Base-by-base conservation (phyloP, 768 basidiomycete genomes). In the Leccinum incarnatum region DNA sequence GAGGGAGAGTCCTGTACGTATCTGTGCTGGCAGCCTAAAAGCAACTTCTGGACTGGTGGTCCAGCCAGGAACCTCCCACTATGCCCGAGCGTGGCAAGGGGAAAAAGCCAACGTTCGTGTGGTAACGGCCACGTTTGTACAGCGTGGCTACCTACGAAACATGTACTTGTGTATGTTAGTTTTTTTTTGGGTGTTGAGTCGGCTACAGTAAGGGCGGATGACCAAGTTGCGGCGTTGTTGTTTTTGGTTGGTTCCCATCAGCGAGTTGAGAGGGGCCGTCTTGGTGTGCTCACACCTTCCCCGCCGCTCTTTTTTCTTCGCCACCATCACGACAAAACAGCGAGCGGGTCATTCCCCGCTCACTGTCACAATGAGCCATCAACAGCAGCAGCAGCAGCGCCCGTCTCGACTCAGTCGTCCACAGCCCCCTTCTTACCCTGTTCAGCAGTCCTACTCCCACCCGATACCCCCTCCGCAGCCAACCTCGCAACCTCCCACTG, bases 351-450 rank as follows among this genome's bases (percentile, higher is more conserved):
- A 5, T 40, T 15, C 36, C 15, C 15, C 15, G 27, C 15, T 25
- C 45, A 8, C 19, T 34, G 29, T 23, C 48, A 4, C 61, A 25
- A 72, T 71, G 70, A 72, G 60, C 55, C 78, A 83, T 45, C 85
- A 80, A 32, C 77, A 74, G 1, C 67, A 77, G 19, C 74, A 79
- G 52, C 72, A 79, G 52, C 72, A 76, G 2, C 78, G 75, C 54
- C 74, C 75, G 5, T 4, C 53, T 8, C 66, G 70, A n/a, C 53
- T 53, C 17, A 55, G 55, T 17, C 70, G 68, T 17, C 78, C 78
- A 17, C 74, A 76, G 30, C 65, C 67, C 8, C 76, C 80, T 1
- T 62, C 75, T 50, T 77, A 81, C 69, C 71, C 71, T n/a, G 48
- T 55, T 23, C 68, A 69, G 47, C 71, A 70, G 5, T 58, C 55